These are phyloP conservation scores for Penicillium aurantiogriseum DNA, from an alignment of 2,329 filamentous ascomycete species.

Conservation along the genomic window DNA sequence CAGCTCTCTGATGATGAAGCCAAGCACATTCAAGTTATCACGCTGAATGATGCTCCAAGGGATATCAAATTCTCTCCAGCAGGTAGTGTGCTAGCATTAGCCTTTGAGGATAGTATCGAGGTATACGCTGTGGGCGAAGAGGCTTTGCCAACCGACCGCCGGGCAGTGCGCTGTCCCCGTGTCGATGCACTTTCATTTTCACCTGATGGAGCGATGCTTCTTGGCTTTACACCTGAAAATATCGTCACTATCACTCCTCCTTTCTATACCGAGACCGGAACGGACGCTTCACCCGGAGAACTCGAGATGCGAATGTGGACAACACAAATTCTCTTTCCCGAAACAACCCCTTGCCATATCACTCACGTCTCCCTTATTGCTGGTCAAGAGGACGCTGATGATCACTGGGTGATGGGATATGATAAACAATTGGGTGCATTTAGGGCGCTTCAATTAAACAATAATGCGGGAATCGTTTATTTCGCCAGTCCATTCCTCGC, in stretches of 20 bases:
- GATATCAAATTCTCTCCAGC: conserved; percentile 79
- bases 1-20: conserved; percentile 64
- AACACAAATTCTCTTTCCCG: conserved; percentile 79
- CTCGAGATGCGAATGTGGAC: conserved; percentile 77
- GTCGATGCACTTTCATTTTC: conserved; percentile 76
- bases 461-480: conserved; percentile 74
- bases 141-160: conserved; percentile 63
- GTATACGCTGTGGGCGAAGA: conserved; percentile 70
- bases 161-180: conserved; percentile 74
- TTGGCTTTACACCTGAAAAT: conserved; percentile 70
- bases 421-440: conserved; percentile 76
- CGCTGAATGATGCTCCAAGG: conserved; percentile 73
- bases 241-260: conserved; percentile 77
- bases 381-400: conserved; percentile 54
- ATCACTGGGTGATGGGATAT: conserved; percentile 74
- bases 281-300: conserved; percentile 54
- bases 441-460: conserved; percentile 71
- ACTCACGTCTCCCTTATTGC: conserved; percentile 71
- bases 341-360: conserved; percentile 66
- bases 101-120: conserved; percentile 86
- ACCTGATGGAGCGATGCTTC: conserved; percentile 71
- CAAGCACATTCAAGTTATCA: conserved; percentile 69
- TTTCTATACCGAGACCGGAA: conserved; percentile 63
- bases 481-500: conserved; percentile 65
- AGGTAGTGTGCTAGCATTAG: conserved; percentile 77